Conservation (phyloP, 75 land plant genomes). For the Chamaecyparis obtusa region DNA sequence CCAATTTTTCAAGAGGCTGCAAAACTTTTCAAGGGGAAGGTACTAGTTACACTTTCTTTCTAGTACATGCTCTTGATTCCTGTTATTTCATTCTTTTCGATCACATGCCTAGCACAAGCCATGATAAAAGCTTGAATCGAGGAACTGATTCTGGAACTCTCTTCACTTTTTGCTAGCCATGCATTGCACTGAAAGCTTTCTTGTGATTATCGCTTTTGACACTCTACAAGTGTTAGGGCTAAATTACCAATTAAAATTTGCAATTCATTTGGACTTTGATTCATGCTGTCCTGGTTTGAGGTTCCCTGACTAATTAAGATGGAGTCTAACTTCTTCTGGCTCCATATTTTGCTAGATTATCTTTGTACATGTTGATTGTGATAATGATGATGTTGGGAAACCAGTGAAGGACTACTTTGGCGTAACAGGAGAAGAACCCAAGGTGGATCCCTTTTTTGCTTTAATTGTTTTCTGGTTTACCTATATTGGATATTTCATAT, state of each 20-base stretch:
- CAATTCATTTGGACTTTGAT: background rate
- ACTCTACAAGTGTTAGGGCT: background rate
- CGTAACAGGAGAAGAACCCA: constrained; percentile 66
- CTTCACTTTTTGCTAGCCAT: background rate
- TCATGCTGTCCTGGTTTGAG: constrained; percentile 7
- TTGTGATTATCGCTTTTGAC: background rate
- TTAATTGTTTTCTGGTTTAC: background rate
- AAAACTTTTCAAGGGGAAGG: constrained; percentile 89
- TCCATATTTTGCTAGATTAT: constrained; percentile 50
- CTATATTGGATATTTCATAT: background rate
- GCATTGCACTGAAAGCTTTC: background rate
- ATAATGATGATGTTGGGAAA: constrained; percentile 65
- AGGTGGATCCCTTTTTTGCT: constrained; percentile 25
- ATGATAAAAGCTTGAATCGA: background rate
- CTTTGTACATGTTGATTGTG: constrained; percentile 70
- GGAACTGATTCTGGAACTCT: background rate
- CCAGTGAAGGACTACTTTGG: constrained; percentile 85
- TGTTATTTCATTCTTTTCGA: background rate
- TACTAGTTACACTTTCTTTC: constrained; percentile 11
- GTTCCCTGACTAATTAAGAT: background rate
- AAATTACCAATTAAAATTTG: too few species aligned
- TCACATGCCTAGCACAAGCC: background rate
- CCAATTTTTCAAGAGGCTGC: constrained; percentile 75
- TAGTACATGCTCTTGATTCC: background rate
- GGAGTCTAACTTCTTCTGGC: background rate